These are phyloP conservation scores for Gaultheria prostrata DNA, from an alignment of 148 eudicot species.

Conservation along the genomic window DNA sequence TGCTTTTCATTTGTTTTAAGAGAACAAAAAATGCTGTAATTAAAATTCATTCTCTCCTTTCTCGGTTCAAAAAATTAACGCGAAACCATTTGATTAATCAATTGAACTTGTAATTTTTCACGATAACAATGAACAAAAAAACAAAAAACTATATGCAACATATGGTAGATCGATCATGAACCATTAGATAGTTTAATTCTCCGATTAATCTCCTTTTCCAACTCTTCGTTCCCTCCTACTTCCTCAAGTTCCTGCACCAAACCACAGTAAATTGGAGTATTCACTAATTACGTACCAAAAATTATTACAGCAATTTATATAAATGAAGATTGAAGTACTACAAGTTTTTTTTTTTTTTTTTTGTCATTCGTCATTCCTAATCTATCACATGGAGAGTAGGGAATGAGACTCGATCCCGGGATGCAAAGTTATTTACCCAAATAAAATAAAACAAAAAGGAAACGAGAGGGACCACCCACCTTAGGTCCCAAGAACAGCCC, in stretches of 20 bases:
- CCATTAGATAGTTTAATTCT: conserved; percentile 63
- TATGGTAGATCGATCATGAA: conserved; percentile 15
- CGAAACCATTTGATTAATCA: background rate
- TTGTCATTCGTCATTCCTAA: too few relatives aligned
- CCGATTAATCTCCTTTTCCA: conserved; percentile 80
- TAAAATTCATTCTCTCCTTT: background rate
- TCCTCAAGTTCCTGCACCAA: conserved; percentile 86
- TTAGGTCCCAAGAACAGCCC: conserved; percentile 95
- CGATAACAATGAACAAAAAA: background rate
- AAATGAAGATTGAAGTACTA: background rate
- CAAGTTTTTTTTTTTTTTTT: too few relatives aligned
- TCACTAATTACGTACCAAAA: background rate
- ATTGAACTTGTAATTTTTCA: background rate
- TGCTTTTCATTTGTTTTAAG: background rate
- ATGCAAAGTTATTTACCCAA: too few relatives aligned
- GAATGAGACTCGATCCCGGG: too few relatives aligned
- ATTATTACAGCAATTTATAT: background rate
- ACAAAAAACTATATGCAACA: too few relatives aligned
- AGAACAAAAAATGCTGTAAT: background rate
- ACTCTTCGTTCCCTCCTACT: conserved; percentile 79
- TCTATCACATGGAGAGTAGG: too few relatives aligned
- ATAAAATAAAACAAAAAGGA: background rate
- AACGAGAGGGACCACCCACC: conserved; percentile 36
- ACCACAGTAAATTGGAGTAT: background rate
- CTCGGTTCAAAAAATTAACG: background rate